Percentiles rank a stretch among this genome's conserved stretches.
phyloP scores from a whole-genome alignment of 805 yeast genomes.

The Saturnispora sanitii region DNA sequence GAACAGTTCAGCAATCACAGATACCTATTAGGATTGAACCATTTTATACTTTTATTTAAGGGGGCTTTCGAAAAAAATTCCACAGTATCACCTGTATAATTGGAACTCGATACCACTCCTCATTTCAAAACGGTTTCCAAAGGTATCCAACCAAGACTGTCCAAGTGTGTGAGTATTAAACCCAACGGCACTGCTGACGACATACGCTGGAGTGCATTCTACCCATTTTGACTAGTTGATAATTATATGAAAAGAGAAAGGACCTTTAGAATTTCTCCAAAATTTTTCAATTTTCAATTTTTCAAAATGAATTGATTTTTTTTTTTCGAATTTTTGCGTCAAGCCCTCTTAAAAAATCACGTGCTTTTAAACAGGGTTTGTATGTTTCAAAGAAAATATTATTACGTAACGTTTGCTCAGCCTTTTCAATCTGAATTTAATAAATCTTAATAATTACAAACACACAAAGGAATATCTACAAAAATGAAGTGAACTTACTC shows the following conservation, averaged over 20 bases:
- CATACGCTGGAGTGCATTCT: constrained; percentile 98
- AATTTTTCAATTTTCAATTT: not conserved
- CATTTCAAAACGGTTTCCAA: not conserved
- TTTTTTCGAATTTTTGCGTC: no score
- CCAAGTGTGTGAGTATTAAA: constrained; percentile 25
- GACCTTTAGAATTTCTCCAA: not conserved
- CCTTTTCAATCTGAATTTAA: not conserved
- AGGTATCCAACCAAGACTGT: constrained; percentile 23
- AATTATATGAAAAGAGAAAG: not conserved
- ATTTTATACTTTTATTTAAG: not conserved
- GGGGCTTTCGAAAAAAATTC: not conserved
- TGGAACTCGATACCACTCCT: not conserved
- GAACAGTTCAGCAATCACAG: constrained; percentile 36
- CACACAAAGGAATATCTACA: not conserved
- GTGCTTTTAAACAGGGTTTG: not conserved
- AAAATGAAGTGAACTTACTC: constrained; percentile 27
- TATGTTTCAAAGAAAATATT: not conserved
- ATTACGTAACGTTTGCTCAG: not conserved
- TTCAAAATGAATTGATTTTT: no score
- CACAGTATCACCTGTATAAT: not conserved
- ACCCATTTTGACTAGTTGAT: constrained; percentile 67
- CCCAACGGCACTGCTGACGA: constrained; percentile 21
- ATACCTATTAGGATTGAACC: not conserved
- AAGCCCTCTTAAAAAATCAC: not conserved
- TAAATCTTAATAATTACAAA: no score